Evolutionary conservation across 371 early-diverging fungal genomes (phyloP).

Genomic region (Mucor circinelloides): DNA sequence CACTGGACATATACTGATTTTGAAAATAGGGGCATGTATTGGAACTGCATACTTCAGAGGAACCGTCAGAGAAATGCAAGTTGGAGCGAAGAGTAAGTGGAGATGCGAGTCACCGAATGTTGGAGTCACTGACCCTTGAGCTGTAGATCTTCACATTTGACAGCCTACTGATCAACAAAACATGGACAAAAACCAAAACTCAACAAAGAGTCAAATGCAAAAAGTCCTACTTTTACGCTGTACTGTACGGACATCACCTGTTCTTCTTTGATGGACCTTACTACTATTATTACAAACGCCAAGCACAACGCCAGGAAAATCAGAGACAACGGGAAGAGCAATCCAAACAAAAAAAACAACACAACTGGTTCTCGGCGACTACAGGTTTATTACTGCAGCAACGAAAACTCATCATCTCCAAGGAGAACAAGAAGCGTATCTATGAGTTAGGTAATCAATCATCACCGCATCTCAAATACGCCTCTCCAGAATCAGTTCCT

Average conservation of each 20-base stretch:
- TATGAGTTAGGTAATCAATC: conserved; percentile 2
- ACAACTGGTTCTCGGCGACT: conserved; percentile 22
- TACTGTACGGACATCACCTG: conserved; percentile 17
- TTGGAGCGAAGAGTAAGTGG: background rate
- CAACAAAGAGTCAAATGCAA: background rate
- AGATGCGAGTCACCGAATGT: background rate
- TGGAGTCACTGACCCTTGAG: background rate
- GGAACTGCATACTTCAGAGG: conserved; percentile 1
- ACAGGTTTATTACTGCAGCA: conserved; percentile 12
- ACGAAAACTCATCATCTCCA: background rate
- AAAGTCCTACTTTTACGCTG: background rate
- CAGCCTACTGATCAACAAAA: conserved; percentile 7
- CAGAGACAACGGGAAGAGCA: background rate
- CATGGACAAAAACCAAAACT: background rate
- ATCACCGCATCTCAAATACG: conserved; percentile 7
- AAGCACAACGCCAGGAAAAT: background rate
- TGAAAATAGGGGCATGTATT: background rate
- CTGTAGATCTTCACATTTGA: conserved; percentile 5
- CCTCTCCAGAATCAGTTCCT: background rate
- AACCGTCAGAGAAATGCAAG: background rate
- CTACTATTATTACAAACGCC: conserved; percentile 1
- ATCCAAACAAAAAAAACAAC: background rate
- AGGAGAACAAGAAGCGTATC: background rate
- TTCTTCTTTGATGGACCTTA: conserved; percentile 16
- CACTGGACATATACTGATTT: background rate